Base-by-base conservation (phyloP, 352 stramenopile genomes). In the Phytophthora sansomeana region DNA sequence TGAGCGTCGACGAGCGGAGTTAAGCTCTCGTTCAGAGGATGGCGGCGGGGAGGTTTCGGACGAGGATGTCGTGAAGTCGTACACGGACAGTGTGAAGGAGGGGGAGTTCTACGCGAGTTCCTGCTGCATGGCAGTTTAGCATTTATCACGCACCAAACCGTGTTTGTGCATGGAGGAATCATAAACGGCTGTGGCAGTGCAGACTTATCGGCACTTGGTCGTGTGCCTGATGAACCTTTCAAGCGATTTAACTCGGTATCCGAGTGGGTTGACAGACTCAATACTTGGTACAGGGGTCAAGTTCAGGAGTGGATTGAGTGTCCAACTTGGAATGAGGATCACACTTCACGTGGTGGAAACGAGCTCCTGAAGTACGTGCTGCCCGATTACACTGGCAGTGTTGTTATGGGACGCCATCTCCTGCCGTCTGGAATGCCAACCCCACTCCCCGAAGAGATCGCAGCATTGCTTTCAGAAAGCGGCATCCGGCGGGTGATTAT, bases 121-220 rank as follows among this genome's bases (percentile, higher is more conserved):
- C 74, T 98, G 33, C 48, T 90, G 50, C 65, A 85, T 19, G 90
- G 90, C 9, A 76, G 77, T 24, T 80, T 98, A 16, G 92, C 87
- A 33, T 93, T 88, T 47, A 70, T 95, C 36, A 59, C 84, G 4
- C 84, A 94, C 41, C 79, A 90, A 51, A 98, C 92, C 54, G 77
- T 98, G n/a, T 98, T 98, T 83, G 87, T 97, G 39, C 94, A 98
- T 55, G 94, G 94, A 30, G 94, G 92, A 1, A 86, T 98, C 55
- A 84, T 96, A 33, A 83, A 69, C 19, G 67, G 58, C 11, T 67
- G 75, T 19, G 67, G 81, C 17, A 42, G 63, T 3, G 61, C 75
- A 16, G 70, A 81, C 50, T 61, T 66, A 5, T 77, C 76, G 24
- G 81, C 83, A 6, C 77, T 97, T 38, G 87, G 92, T 17, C 82